Evolutionary conservation across 2,329 filamentous ascomycete genomes (phyloP).

Genomic region (Macrophomina tecta): DNA sequence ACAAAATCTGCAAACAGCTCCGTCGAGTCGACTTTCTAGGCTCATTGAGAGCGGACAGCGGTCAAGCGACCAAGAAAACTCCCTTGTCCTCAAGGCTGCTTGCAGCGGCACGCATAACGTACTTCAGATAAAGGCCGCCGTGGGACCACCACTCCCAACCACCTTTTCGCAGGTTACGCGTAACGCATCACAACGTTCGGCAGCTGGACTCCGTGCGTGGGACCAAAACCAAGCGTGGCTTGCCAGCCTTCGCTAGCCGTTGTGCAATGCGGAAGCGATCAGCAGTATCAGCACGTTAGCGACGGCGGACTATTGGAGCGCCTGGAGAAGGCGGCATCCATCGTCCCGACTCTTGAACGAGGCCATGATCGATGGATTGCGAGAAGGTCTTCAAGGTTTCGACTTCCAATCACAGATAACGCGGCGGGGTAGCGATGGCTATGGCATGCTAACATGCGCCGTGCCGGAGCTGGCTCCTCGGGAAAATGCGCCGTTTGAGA

Average conservation of each 20-base stretch:
- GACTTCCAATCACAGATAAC: not conserved
- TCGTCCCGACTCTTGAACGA: not conserved
- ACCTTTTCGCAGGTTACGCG: conserved; percentile 13
- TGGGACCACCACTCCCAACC: conserved; percentile 11
- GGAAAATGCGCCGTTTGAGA: not conserved
- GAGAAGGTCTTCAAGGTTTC: not conserved
- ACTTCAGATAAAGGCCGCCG: conserved; percentile 9
- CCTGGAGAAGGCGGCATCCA: conserved; percentile 4
- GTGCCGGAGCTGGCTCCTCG: conserved; percentile 8
- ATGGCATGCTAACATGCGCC: conserved; percentile 7
- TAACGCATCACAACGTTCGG: conserved; percentile 2
- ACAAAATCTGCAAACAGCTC: conserved; percentile 4
- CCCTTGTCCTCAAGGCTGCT: not conserved
- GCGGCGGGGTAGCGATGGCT: not conserved
- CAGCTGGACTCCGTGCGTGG: conserved; percentile 3
- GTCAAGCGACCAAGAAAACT: not conserved
- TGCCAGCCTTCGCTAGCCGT: conserved; percentile 14
- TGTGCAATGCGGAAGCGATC: conserved; percentile 5
- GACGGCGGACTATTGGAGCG: conserved; percentile 13
- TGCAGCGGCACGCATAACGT: conserved; percentile 5
- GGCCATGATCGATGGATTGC: not conserved
- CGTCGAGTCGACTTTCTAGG: not conserved
- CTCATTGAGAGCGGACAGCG: not conserved
- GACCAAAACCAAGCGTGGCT: conserved; percentile 6
- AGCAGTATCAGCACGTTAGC: conserved; percentile 1